These are phyloP conservation scores for Chytriomyces hyalinus DNA, from an alignment of 192 early-diverging fungal species.

Conservation along the genomic window DNA sequence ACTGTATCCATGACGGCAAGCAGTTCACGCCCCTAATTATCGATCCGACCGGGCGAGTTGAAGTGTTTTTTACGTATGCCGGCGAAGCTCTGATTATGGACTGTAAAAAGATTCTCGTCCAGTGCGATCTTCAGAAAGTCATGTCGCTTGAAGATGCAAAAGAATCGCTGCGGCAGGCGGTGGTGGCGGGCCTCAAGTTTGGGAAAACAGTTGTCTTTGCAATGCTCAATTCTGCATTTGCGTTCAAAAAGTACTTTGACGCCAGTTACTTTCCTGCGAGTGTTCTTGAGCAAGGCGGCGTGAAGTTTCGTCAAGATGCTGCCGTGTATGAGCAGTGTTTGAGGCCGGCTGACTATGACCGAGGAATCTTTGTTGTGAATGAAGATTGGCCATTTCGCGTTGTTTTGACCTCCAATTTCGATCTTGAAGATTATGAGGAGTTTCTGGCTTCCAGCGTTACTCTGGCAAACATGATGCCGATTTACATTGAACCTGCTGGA, in stretches of 20 bases:
- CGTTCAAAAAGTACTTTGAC: constrained; percentile 43
- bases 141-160: constrained; percentile 32
- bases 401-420: constrained; percentile 41
- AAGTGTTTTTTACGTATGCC: constrained; percentile 46
- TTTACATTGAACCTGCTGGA: constrained; percentile 15
- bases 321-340: constrained; percentile 24
- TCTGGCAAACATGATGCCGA: constrained; percentile 5
- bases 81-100: constrained; percentile 39
- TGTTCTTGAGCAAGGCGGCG: constrained; percentile 33
- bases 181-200: constrained; percentile 44
- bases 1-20: constrained; percentile 32
- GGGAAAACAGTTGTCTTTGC: constrained; percentile 43
- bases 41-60: constrained; percentile 43
- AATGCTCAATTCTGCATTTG: constrained; percentile 42
- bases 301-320: constrained; percentile 30
- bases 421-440: constrained; percentile 47
- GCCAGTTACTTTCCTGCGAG: constrained; percentile 29
- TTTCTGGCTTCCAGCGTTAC: constrained; percentile 46
- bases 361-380: constrained; percentile 37
- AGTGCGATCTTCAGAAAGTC: constrained; percentile 40
- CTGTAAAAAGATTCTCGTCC: constrained; percentile 43
- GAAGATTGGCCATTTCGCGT: constrained; percentile 35
- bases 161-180: constrained; percentile 29
- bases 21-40: constrained; percentile 50
- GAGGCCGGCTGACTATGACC: constrained; percentile 30